Base-by-base conservation (phyloP, 1,139 yeast species). In the Blastobotrys raffinosifermentans region DNA sequence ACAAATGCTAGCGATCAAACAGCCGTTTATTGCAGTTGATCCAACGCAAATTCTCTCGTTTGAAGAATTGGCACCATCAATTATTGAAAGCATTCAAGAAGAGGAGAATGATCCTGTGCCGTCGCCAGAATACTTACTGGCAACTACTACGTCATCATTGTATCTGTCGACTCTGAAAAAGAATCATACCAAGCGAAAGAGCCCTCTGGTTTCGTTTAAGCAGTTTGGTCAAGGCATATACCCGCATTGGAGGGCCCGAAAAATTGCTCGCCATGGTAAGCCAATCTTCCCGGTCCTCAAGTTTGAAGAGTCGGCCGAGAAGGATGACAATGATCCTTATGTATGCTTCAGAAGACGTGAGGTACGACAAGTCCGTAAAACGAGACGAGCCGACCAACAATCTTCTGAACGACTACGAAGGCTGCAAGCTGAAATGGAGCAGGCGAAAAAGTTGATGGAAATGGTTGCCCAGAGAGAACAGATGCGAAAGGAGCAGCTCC, bases 261-360 rank as follows among this genome's bases (percentile, higher is more conserved):
- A 89, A 57, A 70, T 87, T 17, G 75, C 65, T 35, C 70, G 87
- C 41, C 66, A 69, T 21, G 97, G 97, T 20, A 74, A 74, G 50
- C 61, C 81, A 8, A 73, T 93, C 27, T 74, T 76, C 50, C 95
- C 97, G 1, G 61, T 70, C 7, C 67, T 93, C 34, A 83, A 80
- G 57, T 87, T 84, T 56, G 97, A 89, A 62, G 93, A 85, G 51
- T 86, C 85, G 14, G 77, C 75, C 40, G 95, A 87, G 48, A 84
- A 84, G 52, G 96, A 89, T 54, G 98, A 91, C 54, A 77, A 75
- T 44, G 97, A 91, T 60, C 97, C 99, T 1, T 91, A 93, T 60
- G 81, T 87, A 31, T 86, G 96, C 65, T 91, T 93, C 67, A 76
- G 99, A 55, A 78, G 96, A 53, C 82, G 99, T 61, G 98, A 89